Evolutionary conservation across 495 filamentous ascomycete genomes (phyloP).

Genomic region (Podospora australis): DNA sequence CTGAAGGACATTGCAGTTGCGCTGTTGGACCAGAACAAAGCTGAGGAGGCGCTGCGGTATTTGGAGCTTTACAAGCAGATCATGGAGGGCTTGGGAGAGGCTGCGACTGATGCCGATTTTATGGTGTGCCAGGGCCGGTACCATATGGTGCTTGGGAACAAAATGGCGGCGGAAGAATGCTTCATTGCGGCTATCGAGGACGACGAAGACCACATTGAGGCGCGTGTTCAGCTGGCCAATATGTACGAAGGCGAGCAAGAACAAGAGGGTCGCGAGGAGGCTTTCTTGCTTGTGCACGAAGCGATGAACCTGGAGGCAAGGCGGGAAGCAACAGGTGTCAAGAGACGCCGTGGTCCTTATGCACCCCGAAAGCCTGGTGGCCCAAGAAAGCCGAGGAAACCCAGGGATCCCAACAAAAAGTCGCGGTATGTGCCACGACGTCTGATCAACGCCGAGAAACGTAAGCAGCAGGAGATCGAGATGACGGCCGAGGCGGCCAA

Average conservation of each 20-base stretch:
- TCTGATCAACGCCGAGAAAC: conserved; percentile 29
- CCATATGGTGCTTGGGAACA: conserved; percentile 54
- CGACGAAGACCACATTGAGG: conserved; percentile 60
- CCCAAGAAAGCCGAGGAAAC: conserved; percentile 16
- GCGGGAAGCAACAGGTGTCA: conserved; percentile 27
- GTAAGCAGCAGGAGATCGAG: conserved; percentile 33
- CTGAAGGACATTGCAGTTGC: conserved; percentile 66
- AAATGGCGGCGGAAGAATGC: conserved; percentile 64
- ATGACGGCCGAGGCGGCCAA: conserved; percentile 48
- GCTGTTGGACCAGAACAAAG: conserved; percentile 50
- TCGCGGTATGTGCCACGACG: conserved; percentile 30
- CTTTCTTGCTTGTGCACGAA: conserved; percentile 66
- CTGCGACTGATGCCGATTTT: conserved; percentile 50
- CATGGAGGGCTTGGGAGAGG: conserved; percentile 50
- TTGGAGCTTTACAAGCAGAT: conserved; percentile 59
- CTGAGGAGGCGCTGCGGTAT: conserved; percentile 63
- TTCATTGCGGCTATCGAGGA: conserved; percentile 64
- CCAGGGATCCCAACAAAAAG: conserved; percentile 20
- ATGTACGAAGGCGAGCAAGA: conserved; percentile 68
- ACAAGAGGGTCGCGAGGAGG: conserved; percentile 52
- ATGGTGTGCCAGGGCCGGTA: conserved; percentile 70
- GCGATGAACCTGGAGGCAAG: conserved; percentile 53
- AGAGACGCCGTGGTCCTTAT: conserved; percentile 15
- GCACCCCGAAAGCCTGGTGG: conserved; percentile 14
- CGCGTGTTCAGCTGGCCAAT: conserved; percentile 65